Percentiles rank a stretch among this genome's conserved stretches.
phyloP scores from a whole-genome alignment of 345 rosid genomes.

The Noccaea bulbosa region DNA sequence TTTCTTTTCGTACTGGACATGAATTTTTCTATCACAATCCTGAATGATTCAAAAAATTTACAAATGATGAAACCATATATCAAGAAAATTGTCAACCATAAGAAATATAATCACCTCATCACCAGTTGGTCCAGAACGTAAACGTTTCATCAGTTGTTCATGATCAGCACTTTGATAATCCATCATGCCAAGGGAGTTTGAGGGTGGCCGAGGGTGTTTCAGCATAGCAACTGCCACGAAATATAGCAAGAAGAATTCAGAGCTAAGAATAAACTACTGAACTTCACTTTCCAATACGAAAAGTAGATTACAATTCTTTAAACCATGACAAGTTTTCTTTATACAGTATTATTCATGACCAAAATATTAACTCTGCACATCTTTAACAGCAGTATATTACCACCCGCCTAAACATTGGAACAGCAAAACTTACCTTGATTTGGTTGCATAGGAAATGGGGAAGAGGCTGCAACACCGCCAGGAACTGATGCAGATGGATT shows the following conservation, averaged over 20 bases:
- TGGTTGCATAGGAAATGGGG: slow-evolving; percentile 65
- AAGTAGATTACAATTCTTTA: neutral
- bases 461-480: slow-evolving; percentile 71
- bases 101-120: slow-evolving; percentile 34
- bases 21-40: slow-evolving; percentile 4
- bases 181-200: slow-evolving; percentile 62
- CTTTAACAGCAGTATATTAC: slow-evolving; percentile 63
- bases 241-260: slow-evolving; percentile 19
- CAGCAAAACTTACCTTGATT: slow-evolving; percentile 38
- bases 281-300: neutral
- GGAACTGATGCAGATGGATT: slow-evolving; percentile 81
- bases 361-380: slow-evolving; percentile 43
- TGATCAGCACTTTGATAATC: slow-evolving; percentile 87
- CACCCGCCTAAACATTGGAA: slow-evolving; percentile 46
- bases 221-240: slow-evolving; percentile 53
- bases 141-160: slow-evolving; percentile 81
- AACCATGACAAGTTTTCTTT: slow-evolving; percentile 3
- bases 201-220: slow-evolving; percentile 78
- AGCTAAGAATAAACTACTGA: neutral
- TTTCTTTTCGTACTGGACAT: neutral
- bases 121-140: slow-evolving; percentile 70
- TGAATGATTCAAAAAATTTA: neutral
- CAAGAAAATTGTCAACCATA: slow-evolving; percentile 1
- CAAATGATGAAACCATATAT: slow-evolving; percentile 13
- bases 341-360: neutral